phyloP scores from a whole-genome alignment of 495 filamentous ascomycete genomes.

The Zalerion maritima region DNA sequence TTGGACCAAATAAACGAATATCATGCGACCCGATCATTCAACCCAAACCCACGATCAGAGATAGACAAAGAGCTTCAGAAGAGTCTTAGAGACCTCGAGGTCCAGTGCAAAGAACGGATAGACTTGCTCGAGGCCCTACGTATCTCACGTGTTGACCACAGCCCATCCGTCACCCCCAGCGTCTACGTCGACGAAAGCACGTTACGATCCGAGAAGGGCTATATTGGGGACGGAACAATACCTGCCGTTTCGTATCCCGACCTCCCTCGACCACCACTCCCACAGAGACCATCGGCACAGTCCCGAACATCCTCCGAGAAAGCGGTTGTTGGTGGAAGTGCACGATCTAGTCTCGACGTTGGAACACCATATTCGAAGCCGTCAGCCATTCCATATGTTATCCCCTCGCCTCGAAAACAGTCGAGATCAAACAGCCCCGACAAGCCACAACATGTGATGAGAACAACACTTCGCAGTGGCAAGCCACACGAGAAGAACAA shows the following conservation, averaged over 20 bases:
- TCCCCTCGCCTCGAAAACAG: constrained; percentile 20
- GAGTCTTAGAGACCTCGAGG: constrained; percentile 65
- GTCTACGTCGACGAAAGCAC: constrained; percentile 17
- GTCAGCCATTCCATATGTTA: constrained; percentile 14
- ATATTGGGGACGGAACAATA: constrained; percentile 68
- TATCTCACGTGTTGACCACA: constrained; percentile 51
- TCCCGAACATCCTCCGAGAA: constrained; percentile 39
- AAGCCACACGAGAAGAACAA: constrained; percentile 47
- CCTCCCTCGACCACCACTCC: constrained; percentile 54
- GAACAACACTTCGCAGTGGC: constrained; percentile 61
- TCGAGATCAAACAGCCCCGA: constrained; percentile 70
- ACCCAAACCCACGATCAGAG: constrained; percentile 58
- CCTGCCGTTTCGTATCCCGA: constrained; percentile 66
- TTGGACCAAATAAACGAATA: constrained; percentile 85
- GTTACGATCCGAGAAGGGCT: constrained; percentile 30
- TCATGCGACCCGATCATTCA: constrained; percentile 60
- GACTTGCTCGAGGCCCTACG: constrained; percentile 74
- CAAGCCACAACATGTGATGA: constrained; percentile 59
- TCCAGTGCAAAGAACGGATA: constrained; percentile 89
- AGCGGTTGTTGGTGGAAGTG: constrained; percentile 15
- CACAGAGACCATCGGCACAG: constrained; percentile 38
- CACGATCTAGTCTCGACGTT: constrained; percentile 5
- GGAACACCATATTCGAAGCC: constrained; percentile 16
- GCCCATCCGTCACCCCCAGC: constrained; percentile 1
- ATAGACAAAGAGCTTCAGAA: constrained; percentile 75